A percentile compares a stretch with the other conserved stretches of the same genome.
phyloP scores from a whole-genome alignment of 352 stramenopile species.

The Globisporangium cederbergense region DNA sequence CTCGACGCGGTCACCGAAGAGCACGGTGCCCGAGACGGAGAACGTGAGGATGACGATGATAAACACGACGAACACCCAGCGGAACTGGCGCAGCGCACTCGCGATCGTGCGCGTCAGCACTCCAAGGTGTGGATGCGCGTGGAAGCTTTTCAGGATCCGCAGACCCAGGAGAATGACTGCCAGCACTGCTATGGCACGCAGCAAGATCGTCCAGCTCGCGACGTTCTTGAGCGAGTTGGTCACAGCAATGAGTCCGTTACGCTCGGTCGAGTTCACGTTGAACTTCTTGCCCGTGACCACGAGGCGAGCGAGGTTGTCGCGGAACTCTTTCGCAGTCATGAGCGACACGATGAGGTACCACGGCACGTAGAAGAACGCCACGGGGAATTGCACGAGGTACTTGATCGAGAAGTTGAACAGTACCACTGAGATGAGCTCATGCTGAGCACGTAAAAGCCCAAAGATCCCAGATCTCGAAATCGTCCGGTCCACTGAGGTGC shows the following conservation, averaged over 20 bases:
- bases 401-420: not conserved
- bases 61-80: conserved; percentile 55
- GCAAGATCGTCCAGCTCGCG: conserved; percentile 25
- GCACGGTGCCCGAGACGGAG: conserved; percentile 35
- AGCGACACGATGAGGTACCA: conserved; percentile 31
- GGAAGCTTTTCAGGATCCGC: conserved; percentile 45
- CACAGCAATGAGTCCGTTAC: conserved; percentile 22
- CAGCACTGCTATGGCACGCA: conserved; percentile 30
- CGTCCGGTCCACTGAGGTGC: not conserved
- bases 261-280: conserved; percentile 26
- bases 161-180: conserved; percentile 34
- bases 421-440: not conserved
- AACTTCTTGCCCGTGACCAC: conserved; percentile 35
- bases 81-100: conserved; percentile 43
- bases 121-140: conserved; percentile 50
- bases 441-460: not conserved
- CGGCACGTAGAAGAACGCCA: conserved; percentile 30
- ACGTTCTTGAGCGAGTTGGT: conserved; percentile 23
- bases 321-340: conserved; percentile 43
- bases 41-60: conserved; percentile 57
- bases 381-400: conserved; percentile 10
- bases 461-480: not conserved
- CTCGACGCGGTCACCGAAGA: conserved; percentile 56
- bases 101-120: conserved; percentile 56
- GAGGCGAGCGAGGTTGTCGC: conserved; percentile 36